phyloP scores from a whole-genome alignment of 2,329 filamentous ascomycete genomes.

The Zymoseptoria brevis region DNA sequence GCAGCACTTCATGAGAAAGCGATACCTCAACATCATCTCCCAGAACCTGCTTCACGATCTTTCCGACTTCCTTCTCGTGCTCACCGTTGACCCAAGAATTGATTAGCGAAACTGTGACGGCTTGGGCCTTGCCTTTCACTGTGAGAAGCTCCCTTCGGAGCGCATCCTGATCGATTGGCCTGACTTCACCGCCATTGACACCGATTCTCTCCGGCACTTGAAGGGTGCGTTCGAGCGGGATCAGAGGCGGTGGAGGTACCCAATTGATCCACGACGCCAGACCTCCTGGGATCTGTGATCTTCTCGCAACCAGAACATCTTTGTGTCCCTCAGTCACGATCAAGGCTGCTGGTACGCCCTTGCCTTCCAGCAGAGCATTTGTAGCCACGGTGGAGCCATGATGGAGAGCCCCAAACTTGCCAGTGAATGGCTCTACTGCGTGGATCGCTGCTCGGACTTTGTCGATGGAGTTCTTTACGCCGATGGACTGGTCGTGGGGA shows the following conservation, averaged over 20 bases:
- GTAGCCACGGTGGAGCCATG: slow-evolving; percentile 22
- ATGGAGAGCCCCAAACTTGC: slow-evolving; percentile 21
- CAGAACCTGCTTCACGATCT: slow-evolving; percentile 20
- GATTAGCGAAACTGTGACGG: slow-evolving; percentile 21
- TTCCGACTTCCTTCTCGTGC: slow-evolving; percentile 20
- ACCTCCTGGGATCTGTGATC: slow-evolving; percentile 22
- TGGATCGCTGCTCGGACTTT: slow-evolving; percentile 20
- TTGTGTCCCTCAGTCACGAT: slow-evolving; percentile 24
- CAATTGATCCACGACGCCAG: slow-evolving; percentile 23
- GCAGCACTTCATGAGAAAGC: slow-evolving; percentile 20
- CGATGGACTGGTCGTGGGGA: slow-evolving; percentile 22
- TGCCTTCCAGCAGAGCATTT: slow-evolving; percentile 22
- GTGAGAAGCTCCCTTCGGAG: slow-evolving; percentile 18
- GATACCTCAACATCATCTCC: slow-evolving; percentile 21
- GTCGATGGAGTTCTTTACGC: slow-evolving; percentile 23
- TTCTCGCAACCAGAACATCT: slow-evolving; percentile 21
- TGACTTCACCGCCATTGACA: slow-evolving; percentile 19
- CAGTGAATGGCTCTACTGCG: slow-evolving; percentile 18
- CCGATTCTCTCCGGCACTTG: slow-evolving; percentile 20
- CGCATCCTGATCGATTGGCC: slow-evolving; percentile 18
- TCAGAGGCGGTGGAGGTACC: slow-evolving; percentile 20
- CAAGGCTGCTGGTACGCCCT: slow-evolving; percentile 21
- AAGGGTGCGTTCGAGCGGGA: slow-evolving; percentile 20
- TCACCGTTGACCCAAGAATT: slow-evolving; percentile 23
- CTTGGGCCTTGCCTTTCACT: slow-evolving; percentile 23